Percentiles rank a stretch among this genome's conserved stretches.
Evolutionary conservation across 164 flowering plant genomes (phyloP).

Genomic region (Akebia trifoliata): DNA sequence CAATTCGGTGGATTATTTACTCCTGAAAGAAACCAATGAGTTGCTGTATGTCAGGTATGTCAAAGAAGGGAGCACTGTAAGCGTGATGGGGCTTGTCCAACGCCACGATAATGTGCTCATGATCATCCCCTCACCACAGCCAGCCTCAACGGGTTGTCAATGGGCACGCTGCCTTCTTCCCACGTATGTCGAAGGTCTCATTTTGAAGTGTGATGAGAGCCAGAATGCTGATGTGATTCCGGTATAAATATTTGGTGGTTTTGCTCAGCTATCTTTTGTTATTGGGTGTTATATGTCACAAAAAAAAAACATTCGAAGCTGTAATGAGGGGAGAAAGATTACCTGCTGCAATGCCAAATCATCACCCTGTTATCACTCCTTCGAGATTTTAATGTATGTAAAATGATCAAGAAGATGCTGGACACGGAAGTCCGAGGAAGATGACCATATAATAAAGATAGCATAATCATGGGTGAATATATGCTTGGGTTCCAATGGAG

Average conservation of each 20-base stretch:
- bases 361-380: conserved; percentile 12
- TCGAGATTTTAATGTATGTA: conserved; percentile 20
- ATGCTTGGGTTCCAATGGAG: conserved; percentile 6
- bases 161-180: conserved; percentile 88
- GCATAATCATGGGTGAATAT: conserved; percentile 5
- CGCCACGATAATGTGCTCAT: conserved; percentile 85
- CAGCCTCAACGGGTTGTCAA: conserved; percentile 71
- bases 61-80: conserved; percentile 93
- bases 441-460: conserved; percentile 6
- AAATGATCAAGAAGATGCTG: conserved; percentile 24
- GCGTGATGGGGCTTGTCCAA: conserved; percentile 84
- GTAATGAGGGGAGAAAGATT: not conserved
- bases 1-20: not conserved
- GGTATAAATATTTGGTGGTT: conserved; percentile 36
- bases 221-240: conserved; percentile 73
- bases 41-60: conserved; percentile 48
- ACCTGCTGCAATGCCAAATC: not conserved
- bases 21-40: conserved; percentile 2
- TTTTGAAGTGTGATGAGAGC: conserved; percentile 71
- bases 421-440: conserved; percentile 13
- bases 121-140: conserved; percentile 78
- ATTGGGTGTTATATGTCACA: conserved; percentile 7
- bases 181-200: conserved; percentile 60
- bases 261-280: conserved; percentile 6
- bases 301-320: conserved; percentile 21